Evolutionary conservation across 2,329 filamentous ascomycete genomes (phyloP), one percentile per base, ranked within the genome.

Genomic region (Aureobasidium sp.): DNA sequence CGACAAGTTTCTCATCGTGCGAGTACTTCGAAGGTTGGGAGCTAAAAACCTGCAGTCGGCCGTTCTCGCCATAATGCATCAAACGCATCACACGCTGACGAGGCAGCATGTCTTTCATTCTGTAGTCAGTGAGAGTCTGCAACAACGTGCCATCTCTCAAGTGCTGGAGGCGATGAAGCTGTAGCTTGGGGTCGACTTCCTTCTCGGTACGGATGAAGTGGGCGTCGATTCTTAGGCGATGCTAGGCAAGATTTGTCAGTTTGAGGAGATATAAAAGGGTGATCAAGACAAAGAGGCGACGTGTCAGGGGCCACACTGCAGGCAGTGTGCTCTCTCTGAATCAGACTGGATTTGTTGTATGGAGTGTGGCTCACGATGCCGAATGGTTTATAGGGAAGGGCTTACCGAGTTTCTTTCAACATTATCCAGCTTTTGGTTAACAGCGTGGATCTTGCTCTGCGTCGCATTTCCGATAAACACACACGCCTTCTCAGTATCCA

Each of bases 391-490:
- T 12, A 35, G 32, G 32, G 41, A 27, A 22, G 27, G 21, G 19
- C 41, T 47, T 38, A 53, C 50, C 32, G n/a, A 40, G 16, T 29
- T 48, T 11, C 44, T 24, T 32, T 56, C 55, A 14, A 56, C 25
- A 22, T 48, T 51, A n/a, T 47, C 27, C 19, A 56, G 45, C 32
- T 49, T 54, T 22, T 30, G 29, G 24, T 12, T n/a, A 10, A 44
- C 34, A 3, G 17, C 24, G 7, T 47, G 16, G 11, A 45, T 6
- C 32, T 41, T 51, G 37, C 27, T 34, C 2, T 19, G n/a, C 22
- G 30, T 32, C 6, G 41, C 40, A 14, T 44, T 38, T 11, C 21
- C 27, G 41, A 53, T 47, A 14, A 19, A 44, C 11, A 54, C 24
- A 10, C 27, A 41, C 12, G 40, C 11, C 22, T 30, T 48, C 27